Evolutionary conservation across 1,139 yeast species (phyloP).

Genomic region (Suhomyces guaymorum): DNA sequence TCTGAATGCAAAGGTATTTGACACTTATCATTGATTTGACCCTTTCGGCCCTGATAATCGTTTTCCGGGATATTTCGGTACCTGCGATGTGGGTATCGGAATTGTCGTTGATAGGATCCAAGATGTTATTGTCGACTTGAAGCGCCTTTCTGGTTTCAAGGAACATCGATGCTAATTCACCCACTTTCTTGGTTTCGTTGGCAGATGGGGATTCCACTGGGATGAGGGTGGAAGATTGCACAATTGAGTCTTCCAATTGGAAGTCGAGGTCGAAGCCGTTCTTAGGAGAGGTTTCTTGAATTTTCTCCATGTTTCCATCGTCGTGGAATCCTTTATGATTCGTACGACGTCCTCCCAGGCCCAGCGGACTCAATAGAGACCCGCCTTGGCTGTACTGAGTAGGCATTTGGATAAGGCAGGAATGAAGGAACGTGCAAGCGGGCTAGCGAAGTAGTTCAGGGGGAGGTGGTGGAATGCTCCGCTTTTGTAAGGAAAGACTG

Average conservation of each 20-base stretch:
- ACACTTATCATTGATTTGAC: conserved; percentile 53
- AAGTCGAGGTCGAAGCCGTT: conserved; percentile 9
- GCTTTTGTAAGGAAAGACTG: no score
- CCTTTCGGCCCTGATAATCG: conserved; percentile 53
- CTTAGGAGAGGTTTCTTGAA: conserved; percentile 3
- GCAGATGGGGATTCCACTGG: conserved; percentile 3
- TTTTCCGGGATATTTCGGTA: conserved; percentile 32
- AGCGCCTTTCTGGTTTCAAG: conserved; percentile 46
- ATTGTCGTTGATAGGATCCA: conserved; percentile 26
- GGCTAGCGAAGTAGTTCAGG: no score
- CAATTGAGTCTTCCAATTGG: conserved; percentile 1
- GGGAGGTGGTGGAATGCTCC: no score
- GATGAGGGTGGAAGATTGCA: neutral
- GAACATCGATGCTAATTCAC: conserved; percentile 44
- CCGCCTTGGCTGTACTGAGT: neutral
- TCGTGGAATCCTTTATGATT: neutral
- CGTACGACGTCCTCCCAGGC: conserved; percentile 5
- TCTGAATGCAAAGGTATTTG: conserved; percentile 51
- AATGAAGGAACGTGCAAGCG: no score
- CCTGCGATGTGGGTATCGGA: conserved; percentile 15
- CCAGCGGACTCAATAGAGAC: conserved; percentile 5
- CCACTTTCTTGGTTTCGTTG: conserved; percentile 36
- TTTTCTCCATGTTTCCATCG: conserved; percentile 1
- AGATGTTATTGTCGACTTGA: conserved; percentile 44
- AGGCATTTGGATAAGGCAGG: no score